Evolutionary conservation across 139 green algal species (phyloP), one percentile per base, ranked within the genome.

Genomic region (Chlorella sp.): DNA sequence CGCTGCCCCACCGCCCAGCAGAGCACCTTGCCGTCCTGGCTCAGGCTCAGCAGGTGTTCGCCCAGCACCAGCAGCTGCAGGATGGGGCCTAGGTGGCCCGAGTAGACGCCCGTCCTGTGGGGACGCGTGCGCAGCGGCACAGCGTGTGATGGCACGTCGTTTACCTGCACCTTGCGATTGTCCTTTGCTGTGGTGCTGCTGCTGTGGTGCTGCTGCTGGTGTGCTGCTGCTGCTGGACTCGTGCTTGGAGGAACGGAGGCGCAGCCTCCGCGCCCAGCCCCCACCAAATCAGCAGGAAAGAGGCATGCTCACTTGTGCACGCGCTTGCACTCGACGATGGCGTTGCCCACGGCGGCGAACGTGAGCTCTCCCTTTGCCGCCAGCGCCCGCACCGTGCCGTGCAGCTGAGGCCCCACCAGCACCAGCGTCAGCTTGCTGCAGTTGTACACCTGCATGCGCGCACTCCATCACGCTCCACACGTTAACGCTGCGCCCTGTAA

Each of bases 391-490:
- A 98, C 93, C 36, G 71, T 77, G 35, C 87, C 79, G 0, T 70
- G 73, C 23, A 97, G 79, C 85, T 94, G 85, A 0, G 92, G 92
- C 14, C 92, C 92, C 2, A 97, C 85, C 34, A 96, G 80, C 5
- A 83, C 71, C n/a, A 97, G 59, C 0, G 75, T 83, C 1, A 97
- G 80, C 84, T 94, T 95, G 42, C 80, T 78, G 62, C 83, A 91
- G 74, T 96, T 93, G 74, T 96, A 98, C 0, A 96, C 78, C 90
- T 97, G 87, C 71, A n/a, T n/a, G n/a, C n/a, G n/a, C n/a, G n/a
- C n/a, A n/a, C n/a, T n/a, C n/a, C n/a, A n/a, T n/a, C n/a, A n/a
- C n/a, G n/a, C n/a, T n/a, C n/a, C n/a, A n/a, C n/a, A n/a, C n/a
- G n/a, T n/a, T n/a, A n/a, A n/a, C n/a, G n/a, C n/a, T n/a, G n/a